Evolutionary conservation across 192 early-diverging fungal genomes (phyloP).

Genomic region (Radiomyces spectabilis): DNA sequence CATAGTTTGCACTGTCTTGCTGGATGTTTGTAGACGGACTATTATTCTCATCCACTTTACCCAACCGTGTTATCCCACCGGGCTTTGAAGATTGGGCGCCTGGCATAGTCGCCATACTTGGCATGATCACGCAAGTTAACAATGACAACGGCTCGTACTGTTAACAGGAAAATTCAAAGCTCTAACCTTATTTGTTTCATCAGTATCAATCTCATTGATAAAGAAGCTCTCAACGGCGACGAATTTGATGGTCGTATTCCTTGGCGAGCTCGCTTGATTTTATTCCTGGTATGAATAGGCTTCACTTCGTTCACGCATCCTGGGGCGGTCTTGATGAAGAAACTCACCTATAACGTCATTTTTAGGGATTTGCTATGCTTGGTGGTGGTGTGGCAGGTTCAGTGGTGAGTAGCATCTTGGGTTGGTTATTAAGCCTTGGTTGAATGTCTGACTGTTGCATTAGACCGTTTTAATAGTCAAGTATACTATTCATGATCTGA

Average conservation of each 20-base stretch:
- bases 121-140: conserved; percentile 13
- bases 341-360: too few relatives aligned
- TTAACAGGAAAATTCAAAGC: too few relatives aligned
- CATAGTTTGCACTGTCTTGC: conserved; percentile 17
- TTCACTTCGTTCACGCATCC: too few relatives aligned
- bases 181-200: background rate
- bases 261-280: background rate
- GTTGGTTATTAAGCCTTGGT: too few relatives aligned
- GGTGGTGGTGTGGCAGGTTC: conserved; percentile 1
- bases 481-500: background rate
- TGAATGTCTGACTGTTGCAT: too few relatives aligned
- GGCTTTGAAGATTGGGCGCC: conserved; percentile 22
- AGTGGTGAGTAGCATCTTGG: too few relatives aligned
- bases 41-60: background rate
- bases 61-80: background rate
- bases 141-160: too few relatives aligned
- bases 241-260: conserved; percentile 1
- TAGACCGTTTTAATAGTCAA: conserved; percentile 3
- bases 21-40: conserved; percentile 18
- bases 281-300: conserved; percentile 2
- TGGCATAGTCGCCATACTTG: conserved; percentile 8
- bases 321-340: too few relatives aligned
- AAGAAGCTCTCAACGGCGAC: background rate
- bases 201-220: conserved; percentile 5
- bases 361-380: conserved; percentile 1